Conservation (phyloP, 75 land plant genomes). For the Pinus albicaulis region DNA sequence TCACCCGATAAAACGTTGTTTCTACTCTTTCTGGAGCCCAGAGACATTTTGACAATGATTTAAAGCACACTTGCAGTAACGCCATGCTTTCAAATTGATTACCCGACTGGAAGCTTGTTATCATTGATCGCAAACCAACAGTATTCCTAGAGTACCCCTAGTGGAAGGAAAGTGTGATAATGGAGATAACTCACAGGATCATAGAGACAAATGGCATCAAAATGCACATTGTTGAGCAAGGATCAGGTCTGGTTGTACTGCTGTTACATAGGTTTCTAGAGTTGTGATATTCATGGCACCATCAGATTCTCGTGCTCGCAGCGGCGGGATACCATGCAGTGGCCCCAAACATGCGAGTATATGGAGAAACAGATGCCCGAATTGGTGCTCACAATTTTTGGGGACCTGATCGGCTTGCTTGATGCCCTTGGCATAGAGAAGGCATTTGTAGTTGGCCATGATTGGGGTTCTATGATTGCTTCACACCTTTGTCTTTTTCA, state of each 20-base stretch:
- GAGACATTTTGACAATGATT: no score
- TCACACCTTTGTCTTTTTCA: conserved; percentile 27
- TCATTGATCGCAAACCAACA: no score
- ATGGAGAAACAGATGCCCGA: conserved; percentile 67
- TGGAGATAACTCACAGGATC: conserved; percentile 19
- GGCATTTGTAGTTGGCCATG: conserved; percentile 33
- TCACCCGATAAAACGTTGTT: no score
- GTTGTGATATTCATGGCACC: conserved; percentile 78
- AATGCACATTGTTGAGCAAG: conserved; percentile 64
- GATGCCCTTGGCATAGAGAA: conserved; percentile 29
- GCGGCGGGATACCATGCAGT: conserved; percentile 65
- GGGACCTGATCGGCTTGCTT: conserved; percentile 66
- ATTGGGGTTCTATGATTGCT: conserved; percentile 25
- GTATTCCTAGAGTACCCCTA: no score
- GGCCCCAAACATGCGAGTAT: conserved; percentile 80
- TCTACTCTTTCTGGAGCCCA: no score
- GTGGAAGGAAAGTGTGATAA: no score
- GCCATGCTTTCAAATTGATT: no score
- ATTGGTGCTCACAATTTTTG: conserved; percentile 31
- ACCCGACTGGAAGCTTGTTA: no score
- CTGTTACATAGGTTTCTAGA: conserved; percentile 81
- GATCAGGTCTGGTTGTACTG: conserved; percentile 59
- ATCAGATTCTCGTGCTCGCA: conserved; percentile 59
- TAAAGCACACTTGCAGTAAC: no score
- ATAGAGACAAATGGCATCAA: conserved; percentile 47